Conservation (phyloP, 768 basidiomycete species). For the Lentinula raphanica region DNA sequence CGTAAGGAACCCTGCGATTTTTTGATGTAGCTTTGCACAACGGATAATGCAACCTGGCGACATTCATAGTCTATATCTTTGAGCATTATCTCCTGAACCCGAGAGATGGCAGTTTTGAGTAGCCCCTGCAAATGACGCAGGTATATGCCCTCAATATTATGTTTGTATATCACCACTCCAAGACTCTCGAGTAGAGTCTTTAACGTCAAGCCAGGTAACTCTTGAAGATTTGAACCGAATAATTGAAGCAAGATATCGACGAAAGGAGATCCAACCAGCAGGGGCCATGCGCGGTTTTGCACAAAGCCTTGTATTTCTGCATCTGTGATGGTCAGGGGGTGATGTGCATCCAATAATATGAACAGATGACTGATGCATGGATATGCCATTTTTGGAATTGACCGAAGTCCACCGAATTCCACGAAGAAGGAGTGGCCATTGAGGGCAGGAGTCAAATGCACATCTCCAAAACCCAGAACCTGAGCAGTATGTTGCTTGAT, state of each 20-base stretch:
- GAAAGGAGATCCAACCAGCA: conserved; percentile 59
- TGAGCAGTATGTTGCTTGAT: conserved; percentile 53
- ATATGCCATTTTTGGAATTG: conserved; percentile 37
- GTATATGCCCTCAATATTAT: conserved; percentile 55
- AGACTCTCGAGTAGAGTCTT: conserved; percentile 62
- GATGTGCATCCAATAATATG: conserved; percentile 54
- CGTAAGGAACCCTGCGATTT: conserved; percentile 51
- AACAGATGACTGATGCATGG: conserved; percentile 58
- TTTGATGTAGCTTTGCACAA: conserved; percentile 58
- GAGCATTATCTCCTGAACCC: conserved; percentile 45
- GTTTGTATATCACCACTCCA: conserved; percentile 66
- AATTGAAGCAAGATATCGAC: conserved; percentile 55
- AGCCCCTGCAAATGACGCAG: conserved; percentile 50
- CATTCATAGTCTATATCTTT: conserved; percentile 60
- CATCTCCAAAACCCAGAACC: conserved; percentile 50
- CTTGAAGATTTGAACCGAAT: conserved; percentile 36
- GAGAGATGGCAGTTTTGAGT: conserved; percentile 48
- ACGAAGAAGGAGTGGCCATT: conserved; percentile 50
- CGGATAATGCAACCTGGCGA: conserved; percentile 59
- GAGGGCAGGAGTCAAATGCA: conserved; percentile 38
- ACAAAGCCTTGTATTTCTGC: conserved; percentile 27
- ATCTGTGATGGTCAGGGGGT: conserved; percentile 26
- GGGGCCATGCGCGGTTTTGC: conserved; percentile 36
- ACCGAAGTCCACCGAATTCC: conserved; percentile 42
- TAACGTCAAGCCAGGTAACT: conserved; percentile 50